Conservation (phyloP, 306 rosid genomes). For the Chamaecrista fasciculata region DNA sequence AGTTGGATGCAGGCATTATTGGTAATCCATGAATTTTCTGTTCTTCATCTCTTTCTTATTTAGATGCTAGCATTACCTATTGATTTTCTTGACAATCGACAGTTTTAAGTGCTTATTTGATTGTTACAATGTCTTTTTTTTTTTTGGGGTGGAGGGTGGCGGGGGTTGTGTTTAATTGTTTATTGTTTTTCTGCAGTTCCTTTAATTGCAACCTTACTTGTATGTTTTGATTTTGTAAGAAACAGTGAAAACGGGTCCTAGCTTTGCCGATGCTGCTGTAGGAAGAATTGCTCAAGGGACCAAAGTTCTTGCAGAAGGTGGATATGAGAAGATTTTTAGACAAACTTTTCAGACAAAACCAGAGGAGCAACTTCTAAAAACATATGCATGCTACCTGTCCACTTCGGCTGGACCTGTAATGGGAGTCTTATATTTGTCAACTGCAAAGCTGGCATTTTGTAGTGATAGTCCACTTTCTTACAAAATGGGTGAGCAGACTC, state of each 20-base stretch:
- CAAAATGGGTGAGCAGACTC: slow-evolving; percentile 60
- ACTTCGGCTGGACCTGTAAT: slow-evolving; percentile 99
- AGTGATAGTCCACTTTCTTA: slow-evolving; percentile 92
- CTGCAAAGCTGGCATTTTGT: slow-evolving; percentile 87
- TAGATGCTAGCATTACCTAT: not conserved
- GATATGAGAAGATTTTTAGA: slow-evolving; percentile 88
- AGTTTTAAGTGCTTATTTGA: not conserved
- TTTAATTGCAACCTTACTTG: not conserved
- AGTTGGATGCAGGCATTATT: not conserved
- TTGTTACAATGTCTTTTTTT: not conserved
- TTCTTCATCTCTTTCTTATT: not conserved
- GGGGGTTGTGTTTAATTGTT: no score
- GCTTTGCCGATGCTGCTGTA: slow-evolving; percentile 95
- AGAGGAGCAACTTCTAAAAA: slow-evolving; percentile 77
- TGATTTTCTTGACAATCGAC: not conserved
- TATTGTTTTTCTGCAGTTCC: slow-evolving; percentile 1
- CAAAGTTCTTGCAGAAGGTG: slow-evolving; percentile 97
- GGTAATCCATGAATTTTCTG: not conserved
- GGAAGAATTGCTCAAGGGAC: slow-evolving; percentile 96
- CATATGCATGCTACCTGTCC: slow-evolving; percentile 87
- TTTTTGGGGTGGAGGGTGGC: not conserved
- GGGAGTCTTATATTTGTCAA: slow-evolving; percentile 84
- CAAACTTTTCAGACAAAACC: slow-evolving; percentile 78
- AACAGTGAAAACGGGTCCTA: slow-evolving; percentile 91
- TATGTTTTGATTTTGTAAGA: slow-evolving; percentile 20